Percentiles rank a stretch among this genome's conserved stretches.
Conservation (phyloP, 1,139 yeast species). For the Saccharomyces hybrid region DNA sequence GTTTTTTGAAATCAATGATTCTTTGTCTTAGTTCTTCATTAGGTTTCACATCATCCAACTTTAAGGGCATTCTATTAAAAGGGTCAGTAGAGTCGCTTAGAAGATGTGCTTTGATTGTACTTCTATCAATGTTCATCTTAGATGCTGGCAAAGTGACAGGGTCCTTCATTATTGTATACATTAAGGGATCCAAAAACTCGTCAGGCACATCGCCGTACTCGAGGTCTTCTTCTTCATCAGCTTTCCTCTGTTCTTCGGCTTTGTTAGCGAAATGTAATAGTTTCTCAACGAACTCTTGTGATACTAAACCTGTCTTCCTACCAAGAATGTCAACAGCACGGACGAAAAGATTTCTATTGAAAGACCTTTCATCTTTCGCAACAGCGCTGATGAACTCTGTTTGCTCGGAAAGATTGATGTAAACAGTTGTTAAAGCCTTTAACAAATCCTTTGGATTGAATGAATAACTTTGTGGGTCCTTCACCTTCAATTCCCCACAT, state of each 20-base stretch:
- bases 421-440: conserved; percentile 64
- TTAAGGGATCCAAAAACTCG: conserved; percentile 91
- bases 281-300: conserved; percentile 44
- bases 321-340: conserved; percentile 63
- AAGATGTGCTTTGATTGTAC: conserved; percentile 88
- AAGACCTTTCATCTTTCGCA: conserved; percentile 86
- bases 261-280: conserved; percentile 50
- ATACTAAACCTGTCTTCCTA: conserved; percentile 44
- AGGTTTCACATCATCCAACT: conserved; percentile 78
- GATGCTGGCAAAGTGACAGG: conserved; percentile 91
- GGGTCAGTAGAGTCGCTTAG: conserved; percentile 96
- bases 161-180: conserved; percentile 92
- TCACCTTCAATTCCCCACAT: conserved; percentile 80
- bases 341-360: conserved; percentile 52
- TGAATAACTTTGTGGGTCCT: conserved; percentile 72
- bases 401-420: conserved; percentile 59
- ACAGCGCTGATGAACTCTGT: conserved; percentile 67
- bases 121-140: conserved; percentile 72
- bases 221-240: conserved; percentile 72
- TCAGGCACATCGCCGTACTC: conserved; percentile 96
- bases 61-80: conserved; percentile 86
- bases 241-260: conserved; percentile 54
- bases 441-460: conserved; percentile 75
- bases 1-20: conserved; percentile 50
- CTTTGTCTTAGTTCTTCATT: conserved; percentile 56